These are phyloP conservation scores for Termitomyces sp. DNA, from an alignment of 768 basidiomycete species.

Conservation along the genomic window DNA sequence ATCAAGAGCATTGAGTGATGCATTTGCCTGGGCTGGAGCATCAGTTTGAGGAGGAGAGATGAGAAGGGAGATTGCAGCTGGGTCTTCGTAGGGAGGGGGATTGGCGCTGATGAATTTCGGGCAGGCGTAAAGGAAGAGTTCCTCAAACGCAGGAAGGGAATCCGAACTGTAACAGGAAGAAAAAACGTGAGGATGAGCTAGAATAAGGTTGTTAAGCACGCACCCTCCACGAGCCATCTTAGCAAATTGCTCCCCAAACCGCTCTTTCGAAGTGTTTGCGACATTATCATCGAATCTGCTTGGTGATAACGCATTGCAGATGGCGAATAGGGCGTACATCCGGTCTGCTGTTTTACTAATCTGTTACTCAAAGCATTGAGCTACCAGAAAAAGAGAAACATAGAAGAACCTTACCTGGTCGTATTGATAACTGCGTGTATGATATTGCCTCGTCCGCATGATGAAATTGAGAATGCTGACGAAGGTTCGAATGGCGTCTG, in stretches of 20 bases:
- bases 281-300: conserved; percentile 93
- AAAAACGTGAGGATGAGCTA: not conserved
- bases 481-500: conserved; percentile 93
- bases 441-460: conserved; percentile 93
- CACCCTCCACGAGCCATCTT: conserved; percentile 80
- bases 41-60: conserved; percentile 31
- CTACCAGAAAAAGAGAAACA: not conserved
- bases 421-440: conserved; percentile 94
- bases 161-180: conserved; percentile 45
- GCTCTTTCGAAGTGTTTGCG: conserved; percentile 87
- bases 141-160: conserved; percentile 75
- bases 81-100: conserved; percentile 88
- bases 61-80: conserved; percentile 49
- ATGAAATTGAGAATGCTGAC: conserved; percentile 93
- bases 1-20: conserved; percentile 41
- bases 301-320: conserved; percentile 90
- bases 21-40: conserved; percentile 16
- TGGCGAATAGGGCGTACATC: conserved; percentile 94
- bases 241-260: conserved; percentile 85
- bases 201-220: conserved; percentile 1
- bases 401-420: conserved; percentile 57
- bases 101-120: conserved; percentile 97
- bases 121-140: conserved; percentile 91
- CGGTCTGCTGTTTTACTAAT: conserved; percentile 97
- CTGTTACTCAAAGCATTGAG: conserved; percentile 28